These are phyloP conservation scores for Knufia petricola DNA, from an alignment of 2,329 filamentous ascomycete species.

Conservation along the genomic window DNA sequence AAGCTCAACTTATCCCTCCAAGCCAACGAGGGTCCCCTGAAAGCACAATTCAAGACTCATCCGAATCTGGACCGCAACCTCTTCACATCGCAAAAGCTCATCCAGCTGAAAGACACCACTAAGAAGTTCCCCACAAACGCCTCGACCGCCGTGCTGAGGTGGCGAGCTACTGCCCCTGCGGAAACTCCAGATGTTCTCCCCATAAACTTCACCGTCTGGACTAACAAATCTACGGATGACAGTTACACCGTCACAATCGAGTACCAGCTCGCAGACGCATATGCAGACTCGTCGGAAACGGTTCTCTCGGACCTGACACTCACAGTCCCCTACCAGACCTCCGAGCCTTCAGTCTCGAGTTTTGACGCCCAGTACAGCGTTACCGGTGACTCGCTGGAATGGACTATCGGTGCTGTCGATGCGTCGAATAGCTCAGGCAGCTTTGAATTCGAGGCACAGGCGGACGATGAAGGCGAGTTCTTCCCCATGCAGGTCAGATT, in stretches of 20 bases:
- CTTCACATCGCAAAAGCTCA: conserved; percentile 71
- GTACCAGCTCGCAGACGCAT: conserved; percentile 72
- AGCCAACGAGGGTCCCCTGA: conserved; percentile 53
- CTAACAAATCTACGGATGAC: conserved; percentile 72
- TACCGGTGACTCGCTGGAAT: conserved; percentile 83
- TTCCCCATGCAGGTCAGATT: conserved; percentile 96
- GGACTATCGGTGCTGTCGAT: conserved; percentile 80
- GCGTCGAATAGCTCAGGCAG: conserved; percentile 72
- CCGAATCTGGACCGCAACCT: conserved; percentile 87
- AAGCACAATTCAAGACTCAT: conserved; percentile 83
- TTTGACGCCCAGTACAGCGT: conserved; percentile 94
- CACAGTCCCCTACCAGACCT: conserved; percentile 73
- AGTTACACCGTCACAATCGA: conserved; percentile 88
- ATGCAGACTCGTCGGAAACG: conserved; percentile 6
- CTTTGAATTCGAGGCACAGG: conserved; percentile 91
- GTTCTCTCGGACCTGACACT: conserved; percentile 75
- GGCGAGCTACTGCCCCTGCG: conserved; percentile 73
- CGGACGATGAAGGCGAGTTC: conserved; percentile 82
- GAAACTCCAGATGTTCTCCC: conserved; percentile 75
- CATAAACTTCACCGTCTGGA: conserved; percentile 96
- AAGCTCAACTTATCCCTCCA: conserved; percentile 80
- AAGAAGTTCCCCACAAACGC: conserved; percentile 94
- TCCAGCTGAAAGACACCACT: conserved; percentile 79
- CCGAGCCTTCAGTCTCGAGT: conserved; percentile 80
- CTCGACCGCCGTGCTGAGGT: conserved; percentile 82